A percentile compares a stretch with the other conserved stretches of the same genome.
Conservation (phyloP, 495 filamentous ascomycete genomes). For the Bathelium albidoporum region DNA sequence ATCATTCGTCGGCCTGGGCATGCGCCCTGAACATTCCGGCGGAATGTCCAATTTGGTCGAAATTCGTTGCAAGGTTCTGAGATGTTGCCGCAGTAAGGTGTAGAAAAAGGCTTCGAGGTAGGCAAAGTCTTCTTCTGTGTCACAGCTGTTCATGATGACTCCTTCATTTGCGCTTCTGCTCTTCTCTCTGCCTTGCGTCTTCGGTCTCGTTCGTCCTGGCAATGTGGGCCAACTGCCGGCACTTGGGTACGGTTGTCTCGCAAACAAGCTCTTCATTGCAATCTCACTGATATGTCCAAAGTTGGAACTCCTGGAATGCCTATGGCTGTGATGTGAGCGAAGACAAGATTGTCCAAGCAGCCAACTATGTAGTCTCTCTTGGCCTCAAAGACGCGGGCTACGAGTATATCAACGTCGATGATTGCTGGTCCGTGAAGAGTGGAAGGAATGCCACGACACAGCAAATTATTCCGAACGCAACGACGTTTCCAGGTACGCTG, state of each 20-base stretch:
- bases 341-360: slow-evolving; percentile 25
- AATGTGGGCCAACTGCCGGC: slow-evolving; percentile 40
- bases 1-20: neutral
- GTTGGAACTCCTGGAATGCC: slow-evolving; percentile 37
- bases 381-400: slow-evolving; percentile 29
- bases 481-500: slow-evolving; percentile 3
- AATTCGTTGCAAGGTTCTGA: neutral
- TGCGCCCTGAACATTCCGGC: neutral
- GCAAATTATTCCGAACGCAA: slow-evolving; percentile 44
- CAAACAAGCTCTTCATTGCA: too few relatives aligned
- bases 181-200: neutral
- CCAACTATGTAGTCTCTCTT: slow-evolving; percentile 21
- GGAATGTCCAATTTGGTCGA: neutral
- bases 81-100: neutral
- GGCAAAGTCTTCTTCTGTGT: neutral
- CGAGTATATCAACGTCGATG: slow-evolving; percentile 28
- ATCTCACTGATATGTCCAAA: neutral
- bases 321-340: slow-evolving; percentile 19
- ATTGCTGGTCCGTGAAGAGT: slow-evolving; percentile 24
- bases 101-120: neutral
- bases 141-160: neutral
- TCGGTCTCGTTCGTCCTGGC: neutral
- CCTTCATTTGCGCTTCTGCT: neutral
- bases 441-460: slow-evolving; percentile 23
- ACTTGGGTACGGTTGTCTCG: slow-evolving; percentile 46